Evolutionary conservation across 257 asterid species (phyloP).

Genomic region (Solanum ahanhuiri): DNA sequence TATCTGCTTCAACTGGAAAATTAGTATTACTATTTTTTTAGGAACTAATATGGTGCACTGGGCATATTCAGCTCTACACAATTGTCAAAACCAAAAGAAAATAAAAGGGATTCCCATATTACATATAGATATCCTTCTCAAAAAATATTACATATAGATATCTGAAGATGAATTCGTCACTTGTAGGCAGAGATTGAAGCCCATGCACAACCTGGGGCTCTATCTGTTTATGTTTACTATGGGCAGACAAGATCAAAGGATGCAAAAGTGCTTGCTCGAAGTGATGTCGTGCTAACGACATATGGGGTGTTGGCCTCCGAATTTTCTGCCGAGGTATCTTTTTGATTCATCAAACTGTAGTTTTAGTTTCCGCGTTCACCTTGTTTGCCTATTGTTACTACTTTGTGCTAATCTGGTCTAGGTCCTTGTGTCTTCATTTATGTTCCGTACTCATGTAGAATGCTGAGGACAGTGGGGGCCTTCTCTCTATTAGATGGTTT

Average conservation of each 20-base stretch:
- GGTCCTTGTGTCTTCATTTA: neutral
- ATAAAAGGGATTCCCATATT: neutral
- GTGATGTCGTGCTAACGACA: conserved; percentile 80
- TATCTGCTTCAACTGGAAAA: neutral
- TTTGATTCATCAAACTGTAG: conserved; percentile 2
- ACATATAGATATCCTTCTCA: neutral
- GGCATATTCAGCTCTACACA: neutral
- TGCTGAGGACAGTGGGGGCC: conserved; percentile 65
- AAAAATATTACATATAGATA: neutral
- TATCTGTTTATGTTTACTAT: conserved; percentile 78
- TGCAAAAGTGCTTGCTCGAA: conserved; percentile 61
- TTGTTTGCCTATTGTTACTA: neutral
- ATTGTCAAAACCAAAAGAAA: neutral
- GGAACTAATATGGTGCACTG: conserved; percentile 5
- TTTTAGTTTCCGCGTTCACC: neutral
- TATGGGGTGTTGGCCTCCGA: conserved; percentile 94
- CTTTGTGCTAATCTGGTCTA: neutral
- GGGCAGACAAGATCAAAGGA: conserved; percentile 91
- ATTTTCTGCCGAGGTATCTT: conserved; percentile 66
- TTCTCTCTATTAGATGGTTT: conserved; percentile 78
- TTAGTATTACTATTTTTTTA: neutral
- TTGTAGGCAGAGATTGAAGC: conserved; percentile 83
- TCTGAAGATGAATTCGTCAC: conserved; percentile 14
- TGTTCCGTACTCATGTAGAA: conserved; percentile 29
- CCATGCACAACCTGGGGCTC: conserved; percentile 67